Percentiles rank a stretch among this genome's conserved stretches.
phyloP scores from a whole-genome alignment of 768 basidiomycete genomes.

The Cystofilobasidium macerans region DNA sequence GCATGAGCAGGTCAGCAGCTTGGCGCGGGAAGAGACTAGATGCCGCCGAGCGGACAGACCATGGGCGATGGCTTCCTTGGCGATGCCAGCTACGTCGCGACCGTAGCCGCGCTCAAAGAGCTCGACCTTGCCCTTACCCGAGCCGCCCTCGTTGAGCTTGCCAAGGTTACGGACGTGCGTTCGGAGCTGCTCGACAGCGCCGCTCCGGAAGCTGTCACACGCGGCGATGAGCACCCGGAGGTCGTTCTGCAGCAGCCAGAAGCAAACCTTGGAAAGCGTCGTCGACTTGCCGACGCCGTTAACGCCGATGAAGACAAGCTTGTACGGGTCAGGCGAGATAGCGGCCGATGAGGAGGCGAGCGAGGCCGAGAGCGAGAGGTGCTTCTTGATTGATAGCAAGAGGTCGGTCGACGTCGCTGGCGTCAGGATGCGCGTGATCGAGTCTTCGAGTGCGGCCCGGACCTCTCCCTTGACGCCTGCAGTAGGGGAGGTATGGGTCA shows the following conservation, averaged over 20 bases:
- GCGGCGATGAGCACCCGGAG: constrained; percentile 89
- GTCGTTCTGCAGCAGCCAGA: constrained; percentile 96
- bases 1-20: background rate
- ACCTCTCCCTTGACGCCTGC: constrained; percentile 77
- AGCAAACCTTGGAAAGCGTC: constrained; percentile 94
- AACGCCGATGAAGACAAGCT: constrained; percentile 92
- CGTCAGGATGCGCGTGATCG: constrained; percentile 84
- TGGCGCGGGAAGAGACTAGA: background rate
- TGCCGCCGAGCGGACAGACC: constrained; percentile 45
- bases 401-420: constrained; percentile 97
- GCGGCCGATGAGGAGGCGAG: constrained; percentile 48
- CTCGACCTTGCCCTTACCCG: constrained; percentile 52
- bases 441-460: constrained; percentile 65
- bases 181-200: constrained; percentile 92
- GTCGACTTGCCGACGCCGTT: constrained; percentile 99
- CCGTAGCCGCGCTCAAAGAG: constrained; percentile 94
- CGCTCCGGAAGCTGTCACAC: constrained; percentile 96
- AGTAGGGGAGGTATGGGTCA: background rate
- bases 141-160: constrained; percentile 45
- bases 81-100: constrained; percentile 97
- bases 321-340: constrained; percentile 60
- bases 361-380: constrained; percentile 43
- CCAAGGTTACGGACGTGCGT: constrained; percentile 92
- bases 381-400: constrained; percentile 75
- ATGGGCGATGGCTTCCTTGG: constrained; percentile 82